phyloP scores from a whole-genome alignment of 768 basidiomycete genomes.

The Boletus bicolor region DNA sequence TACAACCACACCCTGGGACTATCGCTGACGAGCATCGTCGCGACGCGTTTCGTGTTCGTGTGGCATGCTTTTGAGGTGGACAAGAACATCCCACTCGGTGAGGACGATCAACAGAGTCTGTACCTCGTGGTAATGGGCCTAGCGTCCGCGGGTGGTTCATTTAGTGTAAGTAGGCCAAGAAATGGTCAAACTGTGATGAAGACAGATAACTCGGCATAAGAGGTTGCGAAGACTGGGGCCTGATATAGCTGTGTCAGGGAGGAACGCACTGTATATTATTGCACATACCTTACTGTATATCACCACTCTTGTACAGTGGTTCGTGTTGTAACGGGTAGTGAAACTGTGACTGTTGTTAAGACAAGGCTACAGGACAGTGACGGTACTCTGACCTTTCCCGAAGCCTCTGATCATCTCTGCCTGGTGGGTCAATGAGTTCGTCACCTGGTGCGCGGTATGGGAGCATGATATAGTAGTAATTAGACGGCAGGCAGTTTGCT shows the following conservation, averaged over 20 bases:
- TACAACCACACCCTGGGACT: slow-evolving; percentile 17
- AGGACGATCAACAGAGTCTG: slow-evolving; percentile 34
- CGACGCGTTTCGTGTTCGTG: slow-evolving; percentile 26
- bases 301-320: not conserved
- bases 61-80: slow-evolving; percentile 29
- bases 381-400: too few species aligned
- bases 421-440: too few species aligned
- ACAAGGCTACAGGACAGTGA: too few species aligned
- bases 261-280: not conserved
- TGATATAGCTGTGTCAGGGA: not conserved
- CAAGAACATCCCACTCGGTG: slow-evolving; percentile 26
- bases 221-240: not conserved
- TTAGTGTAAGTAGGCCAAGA: not conserved
- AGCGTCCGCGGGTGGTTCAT: slow-evolving; percentile 2
- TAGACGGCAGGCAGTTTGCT: too few species aligned
- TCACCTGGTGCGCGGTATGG: too few species aligned
- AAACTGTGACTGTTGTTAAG: not conserved
- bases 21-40: slow-evolving; percentile 14
- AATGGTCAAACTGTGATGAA: not conserved
- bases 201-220: not conserved
- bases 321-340: not conserved
- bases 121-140: slow-evolving; percentile 29
- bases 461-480: too few species aligned
- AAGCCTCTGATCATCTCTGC: too few species aligned
- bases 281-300: not conserved